A percentile compares a stretch with the other conserved stretches of the same genome.
Conservation (phyloP, 129 eudicot genomes). For the Tanacetum coccineum region DNA sequence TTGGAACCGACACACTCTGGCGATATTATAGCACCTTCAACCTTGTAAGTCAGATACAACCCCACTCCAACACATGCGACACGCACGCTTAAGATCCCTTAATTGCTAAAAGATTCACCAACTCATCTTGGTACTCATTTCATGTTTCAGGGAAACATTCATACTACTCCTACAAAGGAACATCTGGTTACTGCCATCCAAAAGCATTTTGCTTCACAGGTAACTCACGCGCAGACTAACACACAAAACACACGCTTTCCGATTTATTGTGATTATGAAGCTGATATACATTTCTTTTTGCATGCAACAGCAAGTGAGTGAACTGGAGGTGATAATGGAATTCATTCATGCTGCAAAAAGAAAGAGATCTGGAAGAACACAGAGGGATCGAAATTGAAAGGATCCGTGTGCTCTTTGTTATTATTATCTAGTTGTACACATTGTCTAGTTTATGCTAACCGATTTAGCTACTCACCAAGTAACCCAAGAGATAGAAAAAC, state of each 20-base stretch:
- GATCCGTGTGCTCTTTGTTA: constrained; percentile 17
- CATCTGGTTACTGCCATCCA: constrained; percentile 65
- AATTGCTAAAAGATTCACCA: neutral
- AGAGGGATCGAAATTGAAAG: constrained; percentile 30
- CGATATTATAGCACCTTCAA: constrained; percentile 79
- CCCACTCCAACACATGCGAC: neutral
- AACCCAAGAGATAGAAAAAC: constrained; percentile 26
- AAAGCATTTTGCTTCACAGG: constrained; percentile 96
- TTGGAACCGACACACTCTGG: constrained; percentile 73
- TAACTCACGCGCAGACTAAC: constrained; percentile 16
- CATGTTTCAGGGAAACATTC: constrained; percentile 46
- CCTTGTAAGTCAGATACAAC: constrained; percentile 50
- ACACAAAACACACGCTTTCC: neutral
- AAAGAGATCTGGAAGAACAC: constrained; percentile 37
- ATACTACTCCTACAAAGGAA: constrained; percentile 62
- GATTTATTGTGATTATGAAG: constrained; percentile 7
- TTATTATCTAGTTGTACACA: constrained; percentile 29
- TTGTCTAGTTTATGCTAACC: constrained; percentile 31
- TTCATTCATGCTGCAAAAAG: constrained; percentile 78
- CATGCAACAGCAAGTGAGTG: constrained; percentile 63
- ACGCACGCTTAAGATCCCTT: no score
- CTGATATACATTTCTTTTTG: constrained; percentile 12
- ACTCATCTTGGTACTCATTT: constrained; percentile 1
- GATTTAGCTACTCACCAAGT: constrained; percentile 27
- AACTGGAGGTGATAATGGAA: constrained; percentile 75